Conservation (phyloP, 2,329 filamentous ascomycete genomes). For the Trichoderma brevicompactum region DNA sequence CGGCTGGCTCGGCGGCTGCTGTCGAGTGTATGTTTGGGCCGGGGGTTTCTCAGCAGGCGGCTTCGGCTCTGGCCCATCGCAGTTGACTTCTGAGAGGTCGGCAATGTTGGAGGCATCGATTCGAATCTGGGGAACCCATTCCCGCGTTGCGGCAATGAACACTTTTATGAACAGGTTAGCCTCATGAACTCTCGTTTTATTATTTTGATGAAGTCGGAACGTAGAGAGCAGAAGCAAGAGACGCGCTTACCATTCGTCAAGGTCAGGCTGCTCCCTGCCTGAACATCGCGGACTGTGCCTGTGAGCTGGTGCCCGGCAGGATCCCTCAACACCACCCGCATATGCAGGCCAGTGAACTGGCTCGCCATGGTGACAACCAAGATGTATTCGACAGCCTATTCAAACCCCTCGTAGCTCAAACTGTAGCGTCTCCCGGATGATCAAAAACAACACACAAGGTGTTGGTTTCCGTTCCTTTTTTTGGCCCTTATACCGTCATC, state of each 20-base stretch:
- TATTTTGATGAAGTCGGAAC: not conserved
- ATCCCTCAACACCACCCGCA: conserved; percentile 71
- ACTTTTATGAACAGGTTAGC: conserved; percentile 38
- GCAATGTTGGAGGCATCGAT: conserved; percentile 53
- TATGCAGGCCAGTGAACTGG: conserved; percentile 75
- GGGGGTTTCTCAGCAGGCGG: conserved; percentile 26
- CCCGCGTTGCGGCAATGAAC: conserved; percentile 49
- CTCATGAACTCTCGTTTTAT: not conserved
- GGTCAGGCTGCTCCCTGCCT: conserved; percentile 67
- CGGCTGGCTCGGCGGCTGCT: conserved; percentile 4
- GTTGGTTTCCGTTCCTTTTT: not conserved
- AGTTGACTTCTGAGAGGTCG: conserved; percentile 49
- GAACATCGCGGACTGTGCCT: conserved; percentile 72
- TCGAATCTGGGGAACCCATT: conserved; percentile 49
- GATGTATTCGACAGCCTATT: not conserved
- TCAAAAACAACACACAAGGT: not conserved
- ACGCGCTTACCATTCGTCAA: conserved; percentile 67
- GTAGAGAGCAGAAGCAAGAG: not conserved
- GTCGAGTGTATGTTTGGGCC: conserved; percentile 35
- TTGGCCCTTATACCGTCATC: conserved; percentile 15
- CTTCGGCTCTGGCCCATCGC: conserved; percentile 36
- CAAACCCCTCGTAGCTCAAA: not conserved
- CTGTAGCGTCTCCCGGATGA: not conserved
- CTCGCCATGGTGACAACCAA: conserved; percentile 50
- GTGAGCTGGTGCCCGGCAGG: conserved; percentile 67